Percentiles rank a stretch among this genome's conserved stretches.
phyloP scores from a whole-genome alignment of 1,139 yeast genomes.

The Blastobotrys niveus region DNA sequence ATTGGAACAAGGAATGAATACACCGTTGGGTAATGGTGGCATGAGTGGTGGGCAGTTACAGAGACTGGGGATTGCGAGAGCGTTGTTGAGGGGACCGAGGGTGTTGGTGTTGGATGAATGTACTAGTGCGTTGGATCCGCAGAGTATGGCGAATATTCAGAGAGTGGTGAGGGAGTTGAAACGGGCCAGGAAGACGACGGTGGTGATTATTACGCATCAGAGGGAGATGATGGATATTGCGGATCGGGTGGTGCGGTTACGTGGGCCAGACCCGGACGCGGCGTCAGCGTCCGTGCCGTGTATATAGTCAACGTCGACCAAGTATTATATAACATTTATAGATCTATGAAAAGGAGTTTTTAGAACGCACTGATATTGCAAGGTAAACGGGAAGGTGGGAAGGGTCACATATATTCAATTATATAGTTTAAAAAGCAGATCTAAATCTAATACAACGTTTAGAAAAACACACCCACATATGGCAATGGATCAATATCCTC shows the following conservation, averaged over 20 bases:
- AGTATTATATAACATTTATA: no score
- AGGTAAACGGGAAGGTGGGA: no score
- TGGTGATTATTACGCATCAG: slow-evolving; percentile 84
- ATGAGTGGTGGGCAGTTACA: slow-evolving; percentile 86
- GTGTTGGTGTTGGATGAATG: slow-evolving; percentile 67
- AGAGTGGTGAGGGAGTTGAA: slow-evolving; percentile 45
- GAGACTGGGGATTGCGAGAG: slow-evolving; percentile 79
- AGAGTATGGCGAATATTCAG: slow-evolving; percentile 42
- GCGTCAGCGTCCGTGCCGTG: no score
- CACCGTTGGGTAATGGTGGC: slow-evolving; percentile 48
- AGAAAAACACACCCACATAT: slow-evolving; percentile 44
- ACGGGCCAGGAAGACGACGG: slow-evolving; percentile 52
- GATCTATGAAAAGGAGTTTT: no score
- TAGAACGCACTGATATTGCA: no score
- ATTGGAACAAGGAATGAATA: slow-evolving; percentile 39
- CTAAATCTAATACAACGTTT: no score
- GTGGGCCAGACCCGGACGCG: no score
- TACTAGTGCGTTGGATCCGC: slow-evolving; percentile 65
- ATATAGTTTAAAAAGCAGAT: no score
- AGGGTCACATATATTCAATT: no score
- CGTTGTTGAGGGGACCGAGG: slow-evolving; percentile 54
- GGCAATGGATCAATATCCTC: slow-evolving; percentile 96
- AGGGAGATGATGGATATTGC: slow-evolving; percentile 57
- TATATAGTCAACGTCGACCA: no score
- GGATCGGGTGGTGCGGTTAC: no score